These are phyloP conservation scores for Oryza meridionalis DNA, from an alignment of 176 grass and related monocot species.

Conservation along the genomic window DNA sequence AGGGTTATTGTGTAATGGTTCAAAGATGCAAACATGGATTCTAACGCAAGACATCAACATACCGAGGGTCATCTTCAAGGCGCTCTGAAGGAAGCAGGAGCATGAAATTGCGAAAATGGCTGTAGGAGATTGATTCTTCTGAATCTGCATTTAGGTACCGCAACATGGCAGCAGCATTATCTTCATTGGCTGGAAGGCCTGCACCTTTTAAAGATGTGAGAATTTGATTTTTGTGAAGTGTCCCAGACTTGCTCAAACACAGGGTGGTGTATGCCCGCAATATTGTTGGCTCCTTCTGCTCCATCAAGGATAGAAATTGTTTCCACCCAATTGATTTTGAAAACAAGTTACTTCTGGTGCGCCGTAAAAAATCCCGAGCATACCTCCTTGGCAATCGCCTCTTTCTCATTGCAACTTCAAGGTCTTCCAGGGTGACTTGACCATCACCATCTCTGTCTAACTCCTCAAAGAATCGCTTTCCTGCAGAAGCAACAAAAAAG, in stretches of 20 bases:
- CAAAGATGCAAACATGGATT: conserved; percentile 27
- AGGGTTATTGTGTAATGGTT: conserved; percentile 12
- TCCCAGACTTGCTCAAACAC: conserved; percentile 96
- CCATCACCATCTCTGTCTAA: conserved; percentile 95
- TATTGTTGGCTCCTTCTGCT: conserved; percentile 97
- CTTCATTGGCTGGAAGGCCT: conserved; percentile 87
- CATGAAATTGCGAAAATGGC: conserved; percentile 99
- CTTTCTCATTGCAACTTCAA: conserved; percentile 94
- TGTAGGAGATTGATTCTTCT: conserved; percentile 86
- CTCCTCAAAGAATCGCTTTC: conserved; percentile 95
- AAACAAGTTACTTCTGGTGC: conserved; percentile 83
- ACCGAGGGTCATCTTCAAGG: conserved; percentile 97
- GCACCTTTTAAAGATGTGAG: conserved; percentile 80
- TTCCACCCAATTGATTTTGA: conserved; percentile 98
- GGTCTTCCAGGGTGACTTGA: conserved; percentile 88
- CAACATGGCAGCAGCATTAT: conserved; percentile 93
- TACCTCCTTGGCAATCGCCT: conserved; percentile 80
- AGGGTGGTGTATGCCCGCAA: conserved; percentile 89
- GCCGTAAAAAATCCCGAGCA: conserved; percentile 75
- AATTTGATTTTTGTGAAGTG: conserved; percentile 95
- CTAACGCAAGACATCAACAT: conserved; percentile 23
- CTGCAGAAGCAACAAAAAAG: conserved; percentile 47
- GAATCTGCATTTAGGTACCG: conserved; percentile 80
- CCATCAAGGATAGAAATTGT: conserved; percentile 94
- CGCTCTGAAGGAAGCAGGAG: conserved; percentile 92